A percentile compares a stretch with the other conserved stretches of the same genome.
phyloP scores from a whole-genome alignment of 2,329 filamentous ascomycete species.

The Apiospora aurea region DNA sequence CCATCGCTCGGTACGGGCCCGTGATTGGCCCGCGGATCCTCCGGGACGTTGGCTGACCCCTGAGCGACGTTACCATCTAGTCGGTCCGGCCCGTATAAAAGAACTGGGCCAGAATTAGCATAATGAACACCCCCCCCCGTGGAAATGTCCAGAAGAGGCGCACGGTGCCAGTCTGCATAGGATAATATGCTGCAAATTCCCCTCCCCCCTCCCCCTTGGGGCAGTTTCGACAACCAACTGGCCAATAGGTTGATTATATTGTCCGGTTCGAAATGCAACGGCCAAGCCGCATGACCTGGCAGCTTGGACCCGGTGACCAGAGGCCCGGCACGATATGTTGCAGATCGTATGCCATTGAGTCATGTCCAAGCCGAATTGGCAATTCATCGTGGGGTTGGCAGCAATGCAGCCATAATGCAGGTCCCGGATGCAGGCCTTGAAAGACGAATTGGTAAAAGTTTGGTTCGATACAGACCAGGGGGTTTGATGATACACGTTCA shows the following conservation, averaged over 20 bases:
- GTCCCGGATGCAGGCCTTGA: neutral
- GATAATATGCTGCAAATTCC: neutral
- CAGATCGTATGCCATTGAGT: neutral
- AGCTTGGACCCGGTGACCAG: neutral
- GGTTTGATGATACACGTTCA: neutral
- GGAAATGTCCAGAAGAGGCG: neutral
- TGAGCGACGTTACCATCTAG: neutral
- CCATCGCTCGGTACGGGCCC: neutral
- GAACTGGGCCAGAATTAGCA: neutral
- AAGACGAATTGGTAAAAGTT: neutral
- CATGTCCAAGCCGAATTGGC: neutral
- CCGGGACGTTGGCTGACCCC: neutral
- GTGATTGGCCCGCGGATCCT: neutral
- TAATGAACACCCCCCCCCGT: neutral
- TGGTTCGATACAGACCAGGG: neutral
- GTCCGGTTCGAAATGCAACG: neutral
- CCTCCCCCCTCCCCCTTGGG: too few species aligned
- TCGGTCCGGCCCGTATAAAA: conserved; percentile 9
- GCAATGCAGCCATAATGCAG: neutral
- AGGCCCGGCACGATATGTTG: neutral
- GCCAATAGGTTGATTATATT: neutral
- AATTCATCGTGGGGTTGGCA: neutral
- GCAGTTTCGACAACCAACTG: neutral
- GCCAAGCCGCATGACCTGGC: neutral
- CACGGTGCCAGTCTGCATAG: neutral